phyloP scores from a whole-genome alignment of 2,329 filamentous ascomycete species.

The Boeremia exigua region DNA sequence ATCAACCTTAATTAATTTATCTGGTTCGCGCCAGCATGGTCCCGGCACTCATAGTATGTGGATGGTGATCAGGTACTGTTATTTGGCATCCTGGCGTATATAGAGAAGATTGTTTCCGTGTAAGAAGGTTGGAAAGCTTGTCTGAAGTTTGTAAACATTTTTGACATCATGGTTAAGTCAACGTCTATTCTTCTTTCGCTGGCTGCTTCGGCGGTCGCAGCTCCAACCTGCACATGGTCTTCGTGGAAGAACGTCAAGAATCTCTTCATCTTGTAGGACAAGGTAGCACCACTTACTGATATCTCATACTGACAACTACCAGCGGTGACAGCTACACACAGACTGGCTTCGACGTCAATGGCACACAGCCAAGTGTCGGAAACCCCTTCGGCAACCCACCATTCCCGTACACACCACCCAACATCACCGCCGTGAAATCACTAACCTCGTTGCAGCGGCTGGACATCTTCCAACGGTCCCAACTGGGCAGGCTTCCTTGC shows the following conservation, averaged over 20 bases:
- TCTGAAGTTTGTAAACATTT: not conserved
- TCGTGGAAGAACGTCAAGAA: constrained; percentile 44
- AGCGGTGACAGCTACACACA: constrained; percentile 67
- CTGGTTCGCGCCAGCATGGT: constrained; percentile 28
- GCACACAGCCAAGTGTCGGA: constrained; percentile 57
- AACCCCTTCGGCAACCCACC: constrained; percentile 69
- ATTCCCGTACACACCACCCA: constrained; percentile 49
- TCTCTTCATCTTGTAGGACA: constrained; percentile 41
- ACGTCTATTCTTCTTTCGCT: constrained; percentile 30
- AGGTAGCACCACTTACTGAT: not conserved
- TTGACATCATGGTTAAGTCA: constrained; percentile 31
- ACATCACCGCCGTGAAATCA: not conserved
- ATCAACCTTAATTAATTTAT: constrained; percentile 37
- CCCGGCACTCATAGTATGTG: constrained; percentile 21
- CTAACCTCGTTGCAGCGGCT: constrained; percentile 32
- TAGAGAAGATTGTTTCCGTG: constrained; percentile 7
- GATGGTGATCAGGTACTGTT: constrained; percentile 16
- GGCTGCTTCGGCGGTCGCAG: constrained; percentile 27
- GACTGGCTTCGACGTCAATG: constrained; percentile 63
- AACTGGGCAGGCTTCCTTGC: constrained; percentile 62
- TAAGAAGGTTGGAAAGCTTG: not conserved
- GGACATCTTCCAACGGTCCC: constrained; percentile 54
- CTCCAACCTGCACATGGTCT: constrained; percentile 35
- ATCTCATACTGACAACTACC: constrained; percentile 5
- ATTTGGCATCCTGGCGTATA: constrained; percentile 16